Evolutionary conservation across 805 yeast genomes (phyloP), one percentile per base, ranked within the genome.

Genomic region (Candida tallmaniae): DNA sequence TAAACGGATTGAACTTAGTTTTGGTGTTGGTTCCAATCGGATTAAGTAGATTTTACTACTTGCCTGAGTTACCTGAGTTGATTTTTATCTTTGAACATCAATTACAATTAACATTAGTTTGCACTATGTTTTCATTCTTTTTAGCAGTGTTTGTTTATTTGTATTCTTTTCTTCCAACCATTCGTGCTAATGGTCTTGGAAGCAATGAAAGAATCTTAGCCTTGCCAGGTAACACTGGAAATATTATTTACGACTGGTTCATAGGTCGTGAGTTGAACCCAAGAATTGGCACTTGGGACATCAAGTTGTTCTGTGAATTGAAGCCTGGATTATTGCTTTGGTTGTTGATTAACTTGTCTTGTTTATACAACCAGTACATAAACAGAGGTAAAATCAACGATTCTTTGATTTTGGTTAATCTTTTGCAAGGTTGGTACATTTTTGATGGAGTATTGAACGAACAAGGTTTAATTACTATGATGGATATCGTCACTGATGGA

Each of bases 201-300:
- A 74, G 80, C 1, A 65, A 64, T 8, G 93, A 85, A 49, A 68
- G 84, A 44, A 76, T 93, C 25, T 67, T 93, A 34, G 89, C 97
- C 0, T 57, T 74, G 25, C 93, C 93, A 29, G 98, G 98, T 3
- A 90, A 90, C 60, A 70, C 95, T 0, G 84, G 86, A 0, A 78
- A 74, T 45, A 46, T 60, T 0, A 47, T 90, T 7, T 90, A 84
- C 54, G 96, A 93, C 52, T 89, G 96, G 97, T 93, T 88, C 53
- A 88, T 93, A 54, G 98, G 98, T 20, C 78, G 98, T 40, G 97
- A 90, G 61, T 68, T 93, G 52, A 93, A 93, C 56, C 98, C 97
- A 18, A 72, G 97, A 47, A 65, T 85, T 39, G 93, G 94, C 1
- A 51, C 73, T 0, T 77, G 89, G 70, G 98, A 93, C 55, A 78